Evolutionary conservation across 2,329 filamentous ascomycete genomes (phyloP), one percentile per base, ranked within the genome.

Genomic region (Didymella arachidicola): DNA sequence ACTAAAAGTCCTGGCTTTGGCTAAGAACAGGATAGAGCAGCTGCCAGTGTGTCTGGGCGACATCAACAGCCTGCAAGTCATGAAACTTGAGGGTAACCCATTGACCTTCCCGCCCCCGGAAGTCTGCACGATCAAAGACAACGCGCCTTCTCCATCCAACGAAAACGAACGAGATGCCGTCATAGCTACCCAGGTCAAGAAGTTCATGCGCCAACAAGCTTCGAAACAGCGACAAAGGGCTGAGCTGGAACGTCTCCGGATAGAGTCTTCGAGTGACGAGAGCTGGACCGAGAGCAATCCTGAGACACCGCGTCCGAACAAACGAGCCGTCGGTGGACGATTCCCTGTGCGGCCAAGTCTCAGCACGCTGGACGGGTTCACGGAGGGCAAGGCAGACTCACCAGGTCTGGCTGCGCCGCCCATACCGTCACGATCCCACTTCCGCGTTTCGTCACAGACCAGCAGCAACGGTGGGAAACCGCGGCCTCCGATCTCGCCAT

Each of bases 31-130:
- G 59, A 92, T 98, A 67, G 88, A 92, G 63, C 89, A 93, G 66
- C 81, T 98, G 18, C 94, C 94, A 1, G 80, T 91, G 7, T 93
- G 91, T 64, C 80, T 98, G 22, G 92, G 91, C 53, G 93, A 97
- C 64, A 96, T 97, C 90, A 88, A 85, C 56, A 95, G 92, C 54
- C 80, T 98, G 59, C 91, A 94, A 73, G 90, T 96, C 65, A 83
- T 98, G 56, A 97, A 96, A 76, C 86, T 97, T 34, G 90, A 94
- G 57, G 92, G 92, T 44, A 97, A 97, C 68, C 91, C 91, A 8
- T 85, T 97, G 58, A 86, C 84, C 58, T 94, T 94, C 68, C 93
- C 93, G 3, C 89, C 81, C 7, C 73, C 74, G 2, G 79, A 83
- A 8, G 74, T 79, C 30, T 79, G 74, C 67, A 74, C 74, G 32